Conservation (phyloP, 1,139 yeast genomes). For the Suhomyces chickasaworum region DNA sequence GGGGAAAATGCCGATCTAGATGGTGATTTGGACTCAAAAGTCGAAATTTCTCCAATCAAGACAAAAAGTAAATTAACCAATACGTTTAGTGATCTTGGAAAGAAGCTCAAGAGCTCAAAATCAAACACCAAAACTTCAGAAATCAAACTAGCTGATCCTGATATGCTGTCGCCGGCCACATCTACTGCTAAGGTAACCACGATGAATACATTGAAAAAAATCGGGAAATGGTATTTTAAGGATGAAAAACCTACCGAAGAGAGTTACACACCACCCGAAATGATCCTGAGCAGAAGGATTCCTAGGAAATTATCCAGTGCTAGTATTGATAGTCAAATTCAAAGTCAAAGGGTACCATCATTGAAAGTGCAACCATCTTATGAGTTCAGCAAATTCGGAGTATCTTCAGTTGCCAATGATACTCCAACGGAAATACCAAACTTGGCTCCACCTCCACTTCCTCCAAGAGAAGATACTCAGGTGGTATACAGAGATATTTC, state of each 20-base stretch:
- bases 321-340: slow-evolving; percentile 4
- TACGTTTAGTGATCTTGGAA: slow-evolving; percentile 41
- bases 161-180: slow-evolving; percentile 6
- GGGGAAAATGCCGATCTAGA: not conserved
- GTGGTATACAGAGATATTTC: not conserved
- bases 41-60: slow-evolving; percentile 4
- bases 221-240: slow-evolving; percentile 71
- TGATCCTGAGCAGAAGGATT: slow-evolving; percentile 60
- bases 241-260: slow-evolving; percentile 37
- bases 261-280: slow-evolving; percentile 58
- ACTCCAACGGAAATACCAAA: not conserved
- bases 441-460: slow-evolving; percentile 4
- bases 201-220: slow-evolving; percentile 50
- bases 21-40: slow-evolving; percentile 2
- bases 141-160: not conserved
- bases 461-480: slow-evolving; percentile 3
- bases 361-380: slow-evolving; percentile 16
- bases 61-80: slow-evolving; percentile 20
- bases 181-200: slow-evolving; percentile 13
- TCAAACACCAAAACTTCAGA: slow-evolving; percentile 5
- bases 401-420: not conserved
- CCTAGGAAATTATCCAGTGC: slow-evolving; percentile 27
- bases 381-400: slow-evolving; percentile 16
- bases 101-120: slow-evolving; percentile 23
- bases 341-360: slow-evolving; percentile 2